Percentiles rank a stretch among this genome's conserved stretches.
These are phyloP conservation scores for Phlegmacium glaucopus DNA, from an alignment of 768 basidiomycete genomes.

Conservation along the genomic window DNA sequence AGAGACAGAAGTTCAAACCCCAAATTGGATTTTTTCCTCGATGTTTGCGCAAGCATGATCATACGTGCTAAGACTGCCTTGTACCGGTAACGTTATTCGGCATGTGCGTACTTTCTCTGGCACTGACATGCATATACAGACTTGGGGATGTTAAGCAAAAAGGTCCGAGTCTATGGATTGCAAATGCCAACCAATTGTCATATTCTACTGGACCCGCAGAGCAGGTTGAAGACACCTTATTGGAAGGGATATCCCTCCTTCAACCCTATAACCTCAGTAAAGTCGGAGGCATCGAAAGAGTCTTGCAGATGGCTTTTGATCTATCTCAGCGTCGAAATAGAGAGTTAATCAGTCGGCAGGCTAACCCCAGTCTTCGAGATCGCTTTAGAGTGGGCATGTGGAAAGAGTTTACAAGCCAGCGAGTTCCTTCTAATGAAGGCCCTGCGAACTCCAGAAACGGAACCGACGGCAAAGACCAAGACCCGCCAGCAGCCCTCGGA, in stretches of 20 bases:
- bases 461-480: constrained; percentile 42
- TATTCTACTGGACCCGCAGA: constrained; percentile 44
- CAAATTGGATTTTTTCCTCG: constrained; percentile 67
- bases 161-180: constrained; percentile 51
- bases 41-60: constrained; percentile 69
- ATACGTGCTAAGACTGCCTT: constrained; percentile 52
- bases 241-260: constrained; percentile 62
- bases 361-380: constrained; percentile 45
- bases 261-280: constrained; percentile 61
- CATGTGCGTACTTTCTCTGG: not conserved
- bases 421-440: constrained; percentile 33
- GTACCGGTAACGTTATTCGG: constrained; percentile 40
- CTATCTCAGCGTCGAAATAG: constrained; percentile 50
- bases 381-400: constrained; percentile 60
- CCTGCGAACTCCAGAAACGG: constrained; percentile 32
- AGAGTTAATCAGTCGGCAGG: constrained; percentile 25
- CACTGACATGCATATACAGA: constrained; percentile 30
- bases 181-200: constrained; percentile 36
- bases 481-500: constrained; percentile 25
- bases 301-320: constrained; percentile 67
- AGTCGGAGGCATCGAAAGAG: constrained; percentile 66
- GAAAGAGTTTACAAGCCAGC: constrained; percentile 62
- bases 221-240: constrained; percentile 61
- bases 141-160: constrained; percentile 45
- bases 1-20: constrained; percentile 52